Evolutionary conservation across 2,329 filamentous ascomycete genomes (phyloP), one percentile per base, ranked within the genome.

Genomic region (Microdochium nivale): DNA sequence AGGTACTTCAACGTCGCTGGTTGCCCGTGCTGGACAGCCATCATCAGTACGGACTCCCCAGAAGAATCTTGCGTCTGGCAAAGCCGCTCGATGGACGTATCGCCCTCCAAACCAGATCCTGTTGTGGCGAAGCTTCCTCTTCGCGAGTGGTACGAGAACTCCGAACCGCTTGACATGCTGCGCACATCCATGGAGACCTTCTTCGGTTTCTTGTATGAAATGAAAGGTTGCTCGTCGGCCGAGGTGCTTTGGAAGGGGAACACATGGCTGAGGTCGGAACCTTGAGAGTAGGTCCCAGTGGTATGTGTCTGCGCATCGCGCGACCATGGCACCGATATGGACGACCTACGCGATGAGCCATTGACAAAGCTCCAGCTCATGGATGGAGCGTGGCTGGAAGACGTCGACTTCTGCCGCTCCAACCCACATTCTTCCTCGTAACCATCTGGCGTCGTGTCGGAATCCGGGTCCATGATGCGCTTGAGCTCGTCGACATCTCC

Each of bases 181-280:
- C 90, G 77, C 16, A 87, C 87, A 62, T 96, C 90, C 87, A 96
- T 87, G 0, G 90, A 88, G 1, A 97, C 92, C 58, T 79, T 89
- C 67, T 94, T 95, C 33, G 79, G 70, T 58, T 78, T 80, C 53
- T 81, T 81, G 3, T 69, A 62, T 2, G 72, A 67, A 14, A 62
- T 56, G 2, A 63, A 51, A 3, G 68, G 61, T 2, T 63, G 56
- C 2, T 71, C 67, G 2, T 66, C 63, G 30, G 62, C 75, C 44
- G 70, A 66, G 54, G 81, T 80, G 51, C 78, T 79, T 64, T 95
- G 88, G 56, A 96, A 97, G 0, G 91, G 92, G 59, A 96, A 96
- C 1, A 97, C 90, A 63, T 97, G 92, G 50, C 86, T 80, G 3
- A 97, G 71, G 3, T 76, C 79, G 1, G 78, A 77, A 1, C 79